These are phyloP conservation scores for Aspergillus fijiensis DNA, from an alignment of 2,329 filamentous ascomycete genomes.

Conservation along the genomic window DNA sequence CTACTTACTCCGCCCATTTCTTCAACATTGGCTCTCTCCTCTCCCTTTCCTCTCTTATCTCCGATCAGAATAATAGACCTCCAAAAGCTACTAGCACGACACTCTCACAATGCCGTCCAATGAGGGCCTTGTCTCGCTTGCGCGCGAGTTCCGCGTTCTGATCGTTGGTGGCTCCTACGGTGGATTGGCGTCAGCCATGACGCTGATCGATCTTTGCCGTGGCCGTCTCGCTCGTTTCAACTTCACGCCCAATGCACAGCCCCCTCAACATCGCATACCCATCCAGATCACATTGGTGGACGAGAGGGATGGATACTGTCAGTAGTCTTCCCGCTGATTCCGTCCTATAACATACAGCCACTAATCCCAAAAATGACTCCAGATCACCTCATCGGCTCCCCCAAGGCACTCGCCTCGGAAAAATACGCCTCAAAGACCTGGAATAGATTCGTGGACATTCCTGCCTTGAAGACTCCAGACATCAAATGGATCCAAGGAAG, in stretches of 20 bases:
- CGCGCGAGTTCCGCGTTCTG: conserved; percentile 54
- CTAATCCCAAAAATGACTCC: not conserved
- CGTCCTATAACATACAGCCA: not conserved
- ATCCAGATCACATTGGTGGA: conserved; percentile 73
- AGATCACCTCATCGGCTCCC: conserved; percentile 76
- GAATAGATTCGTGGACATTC: conserved; percentile 67
- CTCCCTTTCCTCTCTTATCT: not conserved
- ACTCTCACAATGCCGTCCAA: conserved; percentile 28
- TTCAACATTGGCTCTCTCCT: not conserved
- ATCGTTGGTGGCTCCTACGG: conserved; percentile 71
- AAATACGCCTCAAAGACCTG: conserved; percentile 67
- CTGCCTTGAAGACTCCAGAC: conserved; percentile 62
- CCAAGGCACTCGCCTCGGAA: conserved; percentile 66
- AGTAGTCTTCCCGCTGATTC: not conserved
- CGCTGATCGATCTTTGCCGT: conserved; percentile 65
- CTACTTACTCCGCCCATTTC: not conserved
- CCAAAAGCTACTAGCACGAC: not conserved
- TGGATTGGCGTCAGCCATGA: conserved; percentile 66
- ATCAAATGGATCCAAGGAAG: conserved; percentile 67
- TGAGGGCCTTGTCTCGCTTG: conserved; percentile 22
- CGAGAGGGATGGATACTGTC: conserved; percentile 81
- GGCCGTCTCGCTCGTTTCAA: conserved; percentile 54
- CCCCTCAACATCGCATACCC: conserved; percentile 47
- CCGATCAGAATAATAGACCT: not conserved
- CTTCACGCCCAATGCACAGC: conserved; percentile 23